A percentile compares a stretch with the other conserved stretches of the same genome.
These are phyloP conservation scores for Micractinium sp. DNA, from an alignment of 139 green algal genomes.

Conservation along the genomic window DNA sequence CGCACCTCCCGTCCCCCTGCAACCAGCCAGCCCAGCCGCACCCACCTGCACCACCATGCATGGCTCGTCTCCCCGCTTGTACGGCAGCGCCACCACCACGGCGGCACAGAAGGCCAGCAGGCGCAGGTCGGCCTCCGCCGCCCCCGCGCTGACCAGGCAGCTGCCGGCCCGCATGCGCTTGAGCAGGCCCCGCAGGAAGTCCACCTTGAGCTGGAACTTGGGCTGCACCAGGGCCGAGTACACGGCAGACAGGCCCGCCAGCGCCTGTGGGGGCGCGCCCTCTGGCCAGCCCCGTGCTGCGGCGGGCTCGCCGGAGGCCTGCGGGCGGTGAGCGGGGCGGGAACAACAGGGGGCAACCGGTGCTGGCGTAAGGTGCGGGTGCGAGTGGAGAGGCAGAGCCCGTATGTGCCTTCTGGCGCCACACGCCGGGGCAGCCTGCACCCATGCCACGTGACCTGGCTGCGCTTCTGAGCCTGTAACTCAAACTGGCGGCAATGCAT, in stretches of 20 bases:
- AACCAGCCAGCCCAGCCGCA: not conserved
- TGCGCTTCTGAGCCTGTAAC: not conserved
- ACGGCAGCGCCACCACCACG: constrained; percentile 67
- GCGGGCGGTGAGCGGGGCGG: not conserved
- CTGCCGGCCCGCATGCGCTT: not conserved
- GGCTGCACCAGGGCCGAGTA: constrained; percentile 60
- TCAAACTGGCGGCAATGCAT: not conserved
- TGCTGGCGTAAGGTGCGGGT: not conserved
- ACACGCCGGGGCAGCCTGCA: not conserved
- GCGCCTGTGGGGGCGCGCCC: constrained; percentile 30
- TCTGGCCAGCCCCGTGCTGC: constrained; percentile 13
- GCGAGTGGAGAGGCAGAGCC: not conserved
- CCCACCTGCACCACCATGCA: constrained; percentile 58
- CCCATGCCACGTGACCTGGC: not conserved
- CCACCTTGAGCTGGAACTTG: constrained; percentile 5
- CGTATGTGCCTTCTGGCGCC: not conserved
- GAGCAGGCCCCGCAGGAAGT: constrained; percentile 28
- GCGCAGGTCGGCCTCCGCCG: constrained; percentile 12
- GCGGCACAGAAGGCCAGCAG: constrained; percentile 63
- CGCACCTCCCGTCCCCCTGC: not conserved
- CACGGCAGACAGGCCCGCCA: constrained; percentile 52
- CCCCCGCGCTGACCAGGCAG: not conserved
- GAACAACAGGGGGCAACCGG: not conserved
- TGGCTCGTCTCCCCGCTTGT: constrained; percentile 72
- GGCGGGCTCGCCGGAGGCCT: not conserved